These are phyloP conservation scores for Evernia prunastri DNA, from an alignment of 495 filamentous ascomycete species.

Conservation along the genomic window DNA sequence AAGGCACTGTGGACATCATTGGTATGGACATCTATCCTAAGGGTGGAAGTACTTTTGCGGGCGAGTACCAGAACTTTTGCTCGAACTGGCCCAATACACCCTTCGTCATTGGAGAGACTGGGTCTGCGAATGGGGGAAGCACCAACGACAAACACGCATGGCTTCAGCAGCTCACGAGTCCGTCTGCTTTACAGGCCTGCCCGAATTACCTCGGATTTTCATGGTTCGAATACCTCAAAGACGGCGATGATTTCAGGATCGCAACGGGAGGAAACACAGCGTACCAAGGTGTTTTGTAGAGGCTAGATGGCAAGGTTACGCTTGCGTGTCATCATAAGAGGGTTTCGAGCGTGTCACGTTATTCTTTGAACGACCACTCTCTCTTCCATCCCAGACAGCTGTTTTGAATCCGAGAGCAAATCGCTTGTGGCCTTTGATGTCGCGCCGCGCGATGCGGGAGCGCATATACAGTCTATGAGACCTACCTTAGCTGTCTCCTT, in stretches of 20 bases:
- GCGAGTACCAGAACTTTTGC: constrained; percentile 19
- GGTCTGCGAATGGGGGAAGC: constrained; percentile 2
- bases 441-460: neutral
- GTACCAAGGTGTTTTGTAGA: neutral
- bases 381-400: no score
- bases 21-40: constrained; percentile 23
- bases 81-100: constrained; percentile 14
- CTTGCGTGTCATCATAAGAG: neutral
- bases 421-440: neutral
- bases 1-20: constrained; percentile 16
- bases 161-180: constrained; percentile 19
- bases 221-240: constrained; percentile 27
- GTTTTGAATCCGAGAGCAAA: neutral
- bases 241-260: constrained; percentile 20
- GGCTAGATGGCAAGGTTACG: neutral
- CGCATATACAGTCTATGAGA: neutral
- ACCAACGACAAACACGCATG: constrained; percentile 15
- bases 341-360: neutral
- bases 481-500: neutral
- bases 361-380: neutral
- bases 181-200: constrained; percentile 21
- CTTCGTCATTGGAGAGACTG: constrained; percentile 25
- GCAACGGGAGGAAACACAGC: constrained; percentile 18
- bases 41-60: constrained; percentile 10
- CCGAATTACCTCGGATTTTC: constrained; percentile 25